These are phyloP conservation scores for Blastobotrys ciferrii DNA, from an alignment of 1,139 yeast genomes.

Conservation along the genomic window DNA sequence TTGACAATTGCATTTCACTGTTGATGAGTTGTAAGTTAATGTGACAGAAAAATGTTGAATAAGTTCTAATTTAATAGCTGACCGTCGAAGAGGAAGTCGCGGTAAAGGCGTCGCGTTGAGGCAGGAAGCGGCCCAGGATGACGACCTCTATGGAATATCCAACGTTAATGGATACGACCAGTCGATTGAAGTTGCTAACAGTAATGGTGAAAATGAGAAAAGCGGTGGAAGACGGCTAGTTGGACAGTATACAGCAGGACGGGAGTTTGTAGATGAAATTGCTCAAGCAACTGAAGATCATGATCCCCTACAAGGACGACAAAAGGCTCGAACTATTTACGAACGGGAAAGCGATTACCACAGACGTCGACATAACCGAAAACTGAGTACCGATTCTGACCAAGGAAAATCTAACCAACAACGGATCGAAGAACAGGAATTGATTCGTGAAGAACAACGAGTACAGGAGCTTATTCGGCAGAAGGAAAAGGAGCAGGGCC, in stretches of 20 bases:
- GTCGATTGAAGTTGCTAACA: neutral
- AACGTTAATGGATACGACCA: neutral
- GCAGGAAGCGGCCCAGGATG: neutral
- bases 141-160: neutral
- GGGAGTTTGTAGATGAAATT: slow-evolving; percentile 32
- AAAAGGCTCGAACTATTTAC: slow-evolving; percentile 34
- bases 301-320: slow-evolving; percentile 40
- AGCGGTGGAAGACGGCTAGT: slow-evolving; percentile 22
- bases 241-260: slow-evolving; percentile 37
- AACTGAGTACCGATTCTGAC: slow-evolving; percentile 24
- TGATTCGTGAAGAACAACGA: slow-evolving; percentile 36
- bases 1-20: neutral
- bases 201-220: slow-evolving; percentile 2
- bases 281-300: slow-evolving; percentile 37
- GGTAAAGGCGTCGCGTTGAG: neutral
- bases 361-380: slow-evolving; percentile 40
- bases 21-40: neutral
- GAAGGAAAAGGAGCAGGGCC: slow-evolving; percentile 19
- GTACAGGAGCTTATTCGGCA: slow-evolving; percentile 30
- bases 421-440: slow-evolving; percentile 33
- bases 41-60: neutral
- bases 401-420: slow-evolving; percentile 27
- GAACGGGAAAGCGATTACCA: slow-evolving; percentile 46
- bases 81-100: neutral
- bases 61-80: neutral